Evolutionary conservation across 2,329 filamentous ascomycete species (phyloP), one percentile per base, ranked within the genome.

Genomic region (Fusarium neocosmosporiellum): DNA sequence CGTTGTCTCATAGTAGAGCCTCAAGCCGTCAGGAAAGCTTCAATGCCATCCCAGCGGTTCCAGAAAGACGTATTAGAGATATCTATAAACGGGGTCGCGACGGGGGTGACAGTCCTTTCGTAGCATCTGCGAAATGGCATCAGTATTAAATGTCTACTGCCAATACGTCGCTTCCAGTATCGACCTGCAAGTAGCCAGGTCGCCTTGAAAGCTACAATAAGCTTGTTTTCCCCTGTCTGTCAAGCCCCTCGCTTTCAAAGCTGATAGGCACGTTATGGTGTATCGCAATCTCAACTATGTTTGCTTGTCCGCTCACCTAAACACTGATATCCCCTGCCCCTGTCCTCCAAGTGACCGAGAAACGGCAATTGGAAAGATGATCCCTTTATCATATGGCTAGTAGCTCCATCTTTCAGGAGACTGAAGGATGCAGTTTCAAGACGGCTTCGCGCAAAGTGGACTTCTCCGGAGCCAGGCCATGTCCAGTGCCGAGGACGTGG

Each of bases 381-480:
- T n/a, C 43, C 16, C 22, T 48, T 48, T 27, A 20, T 7, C 43
- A 48, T 27, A n/a, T 29, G 46, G 24, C 46, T 20, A 31, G 27
- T 33, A 53, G 27, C 7, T 18, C 27, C 46, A 33, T 53, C 46
- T 53, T 53, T 53, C 27, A 53, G 18, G 46, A 46, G 20, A 46
- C 22, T 16, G 13, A 16, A 46, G 13, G 13, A 16, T 31, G 18
- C 7, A 20, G 11, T 14, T 50, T 8, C 18, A n/a, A 50, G 46
- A 31, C 9, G 71, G 74, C n/a, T 59, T 71, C 36, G 59, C 77
- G 71, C 33, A 27, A 57, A n/a, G 54, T 53, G 46, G 27, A 31
- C 46, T 31, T 27, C 9, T n/a, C 24, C 22, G 7, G 54, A 31
- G 16, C 14, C 46, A 50, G 27, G 27, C 8, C 27, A 50, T 50